Evolutionary conservation across 192 early-diverging fungal genomes (phyloP), one percentile per base, ranked within the genome.

Genomic region (Podila verticillata): DNA sequence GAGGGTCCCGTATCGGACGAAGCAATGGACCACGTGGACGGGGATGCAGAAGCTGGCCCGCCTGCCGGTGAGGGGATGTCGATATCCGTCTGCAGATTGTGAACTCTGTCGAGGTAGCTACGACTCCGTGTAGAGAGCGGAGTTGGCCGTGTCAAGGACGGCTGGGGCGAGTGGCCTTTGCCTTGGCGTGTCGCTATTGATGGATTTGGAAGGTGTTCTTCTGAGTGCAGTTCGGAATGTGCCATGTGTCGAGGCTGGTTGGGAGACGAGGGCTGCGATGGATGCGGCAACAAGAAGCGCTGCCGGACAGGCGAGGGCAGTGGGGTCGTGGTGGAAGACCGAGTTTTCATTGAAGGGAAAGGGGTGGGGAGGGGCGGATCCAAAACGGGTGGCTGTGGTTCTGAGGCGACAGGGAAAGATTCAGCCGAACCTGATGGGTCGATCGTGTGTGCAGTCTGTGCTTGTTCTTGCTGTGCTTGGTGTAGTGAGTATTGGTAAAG

Each of bases 1-100:
- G 74, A 66, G 1, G 74, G 74, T 2, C 35, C 61, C 31, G 66
- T 69, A 31, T 68, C 66, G 29, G 63, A 57, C 17, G 74, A 78
- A 10, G 67, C 57, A 20, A 70, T 66, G 12, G 74, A 78, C 74
- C 74, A 78, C 3, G 44, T 66, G 7, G 74, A 78, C 10, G 74
- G 74, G 1, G 74, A 78, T 1, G 74, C 48, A 15, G 66, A 66
- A 19, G 74, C 36, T 20, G 63, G 68, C 3, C 68, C 74, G 28
- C 61, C 72, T n/a, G 61, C 20, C n/a, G 69, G 47, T 7, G 72
- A 62, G 4, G 72, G 48, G 31, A 74, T 66, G 8, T 68, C 30
- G 15, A 47, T 32, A 2, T 26, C 51, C 9, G 51, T 54, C 0
- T 24, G 51, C 20, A 26, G n/a, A 44, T 44, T 54, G 22, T 54